Conservation (phyloP, 805 yeast species). For the Lachancea dasiensis region DNA sequence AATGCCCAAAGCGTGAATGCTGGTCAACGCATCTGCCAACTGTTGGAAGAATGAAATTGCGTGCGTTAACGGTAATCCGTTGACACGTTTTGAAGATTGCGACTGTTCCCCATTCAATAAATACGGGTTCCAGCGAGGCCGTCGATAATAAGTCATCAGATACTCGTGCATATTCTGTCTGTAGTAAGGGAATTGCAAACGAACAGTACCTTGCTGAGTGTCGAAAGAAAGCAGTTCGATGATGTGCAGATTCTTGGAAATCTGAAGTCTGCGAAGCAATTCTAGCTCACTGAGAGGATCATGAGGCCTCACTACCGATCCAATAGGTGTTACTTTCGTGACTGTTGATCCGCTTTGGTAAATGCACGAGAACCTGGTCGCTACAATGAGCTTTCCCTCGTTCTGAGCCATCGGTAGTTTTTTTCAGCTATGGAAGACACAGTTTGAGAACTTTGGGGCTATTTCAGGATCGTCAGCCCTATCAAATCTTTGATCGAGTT, state of each 20-base stretch:
- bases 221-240: slow-evolving; percentile 17
- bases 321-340: slow-evolving; percentile 22
- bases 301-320: slow-evolving; percentile 25
- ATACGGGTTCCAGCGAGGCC: slow-evolving; percentile 10
- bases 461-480: neutral
- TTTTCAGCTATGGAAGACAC: neutral
- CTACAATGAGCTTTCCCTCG: slow-evolving; percentile 3
- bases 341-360: slow-evolving; percentile 12
- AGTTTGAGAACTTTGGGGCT: neutral
- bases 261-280: slow-evolving; percentile 16
- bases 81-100: slow-evolving; percentile 6
- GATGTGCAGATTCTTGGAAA: slow-evolving; percentile 9
- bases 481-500: neutral
- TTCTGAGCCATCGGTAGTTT: neutral
- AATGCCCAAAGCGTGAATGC: slow-evolving; percentile 78
- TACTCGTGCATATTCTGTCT: slow-evolving; percentile 10
- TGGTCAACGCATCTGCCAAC: slow-evolving; percentile 69
- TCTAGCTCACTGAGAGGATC: slow-evolving; percentile 23
- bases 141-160: slow-evolving; percentile 9
- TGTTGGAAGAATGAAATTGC: slow-evolving; percentile 54
- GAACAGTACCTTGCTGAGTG: slow-evolving; percentile 1
- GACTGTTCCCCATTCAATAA: slow-evolving; percentile 2
- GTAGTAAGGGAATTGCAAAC: slow-evolving; percentile 12
- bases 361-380: slow-evolving; percentile 26
- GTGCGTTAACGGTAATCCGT: slow-evolving; percentile 17